A percentile compares a stretch with the other conserved stretches of the same genome.
phyloP scores from a whole-genome alignment of 2,329 filamentous ascomycete genomes.

The Coniochaeta ligniaria region DNA sequence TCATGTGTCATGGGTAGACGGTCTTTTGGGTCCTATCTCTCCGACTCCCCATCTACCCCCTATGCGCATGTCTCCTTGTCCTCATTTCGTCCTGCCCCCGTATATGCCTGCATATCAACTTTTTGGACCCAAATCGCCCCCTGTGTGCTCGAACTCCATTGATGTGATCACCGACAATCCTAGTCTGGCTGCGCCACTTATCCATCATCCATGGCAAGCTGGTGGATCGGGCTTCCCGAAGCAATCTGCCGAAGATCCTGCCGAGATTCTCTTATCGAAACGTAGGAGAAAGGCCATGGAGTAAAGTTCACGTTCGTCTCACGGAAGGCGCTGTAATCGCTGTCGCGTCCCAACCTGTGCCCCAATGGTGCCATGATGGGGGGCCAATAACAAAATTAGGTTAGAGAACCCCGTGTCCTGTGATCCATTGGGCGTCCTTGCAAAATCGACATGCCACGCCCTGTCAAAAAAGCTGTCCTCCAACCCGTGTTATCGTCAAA shows the following conservation, averaged over 20 bases:
- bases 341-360: not conserved
- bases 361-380: no score
- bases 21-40: not conserved
- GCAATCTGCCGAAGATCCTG: not conserved
- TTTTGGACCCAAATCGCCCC: not conserved
- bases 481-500: not conserved
- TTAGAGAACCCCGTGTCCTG: not conserved
- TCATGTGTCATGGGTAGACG: not conserved
- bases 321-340: not conserved
- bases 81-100: not conserved
- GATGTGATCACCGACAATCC: not conserved
- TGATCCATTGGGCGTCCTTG: no score
- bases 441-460: not conserved
- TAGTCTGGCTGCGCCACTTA: not conserved
- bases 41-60: not conserved
- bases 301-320: not conserved
- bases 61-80: not conserved
- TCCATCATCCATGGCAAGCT: not conserved
- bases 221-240: not conserved
- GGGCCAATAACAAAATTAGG: not conserved
- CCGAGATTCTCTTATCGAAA: not conserved
- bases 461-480: not conserved
- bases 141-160: not conserved
- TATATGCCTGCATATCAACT: not conserved
- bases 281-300: not conserved